phyloP scores from a whole-genome alignment of 768 basidiomycete species.

The Phanerodontia chrysosporium region DNA sequence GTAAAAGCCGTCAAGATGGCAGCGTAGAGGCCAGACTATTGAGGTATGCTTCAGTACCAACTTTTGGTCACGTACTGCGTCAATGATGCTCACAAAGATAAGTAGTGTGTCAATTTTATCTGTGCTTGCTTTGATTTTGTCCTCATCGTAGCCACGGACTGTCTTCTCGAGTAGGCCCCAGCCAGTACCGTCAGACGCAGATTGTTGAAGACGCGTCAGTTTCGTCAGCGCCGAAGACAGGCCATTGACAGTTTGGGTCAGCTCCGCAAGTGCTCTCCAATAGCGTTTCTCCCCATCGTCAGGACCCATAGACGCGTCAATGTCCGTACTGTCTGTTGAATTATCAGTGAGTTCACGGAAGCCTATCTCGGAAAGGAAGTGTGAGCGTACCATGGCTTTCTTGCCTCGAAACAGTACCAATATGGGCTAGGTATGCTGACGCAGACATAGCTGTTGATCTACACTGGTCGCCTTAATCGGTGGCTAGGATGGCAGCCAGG shows the following conservation, averaged over 20 bases:
- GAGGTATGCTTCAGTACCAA: too few relatives aligned
- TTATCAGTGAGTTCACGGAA: too few relatives aligned
- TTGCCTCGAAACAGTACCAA: too few relatives aligned
- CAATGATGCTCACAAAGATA: conserved; percentile 18
- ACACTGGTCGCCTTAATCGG: too few relatives aligned
- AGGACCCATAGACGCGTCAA: background rate
- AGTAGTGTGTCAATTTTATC: conserved; percentile 21
- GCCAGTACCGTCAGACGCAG: background rate
- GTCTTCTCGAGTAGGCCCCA: background rate
- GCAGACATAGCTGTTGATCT: too few relatives aligned
- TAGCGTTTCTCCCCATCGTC: background rate
- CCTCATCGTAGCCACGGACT: background rate
- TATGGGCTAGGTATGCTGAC: too few relatives aligned
- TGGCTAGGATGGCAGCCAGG: too few relatives aligned
- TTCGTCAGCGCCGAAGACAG: background rate
- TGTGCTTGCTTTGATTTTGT: background rate
- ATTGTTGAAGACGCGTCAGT: background rate
- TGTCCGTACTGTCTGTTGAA: background rate
- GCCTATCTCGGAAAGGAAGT: too few relatives aligned
- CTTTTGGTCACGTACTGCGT: too few relatives aligned
- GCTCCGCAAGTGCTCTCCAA: background rate
- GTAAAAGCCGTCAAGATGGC: conserved; percentile 21
- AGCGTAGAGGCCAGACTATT: conserved; percentile 22
- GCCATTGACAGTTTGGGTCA: background rate
- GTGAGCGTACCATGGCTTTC: too few relatives aligned